phyloP scores from a whole-genome alignment of 257 asterid species.

The Solanum medicagineum region DNA sequence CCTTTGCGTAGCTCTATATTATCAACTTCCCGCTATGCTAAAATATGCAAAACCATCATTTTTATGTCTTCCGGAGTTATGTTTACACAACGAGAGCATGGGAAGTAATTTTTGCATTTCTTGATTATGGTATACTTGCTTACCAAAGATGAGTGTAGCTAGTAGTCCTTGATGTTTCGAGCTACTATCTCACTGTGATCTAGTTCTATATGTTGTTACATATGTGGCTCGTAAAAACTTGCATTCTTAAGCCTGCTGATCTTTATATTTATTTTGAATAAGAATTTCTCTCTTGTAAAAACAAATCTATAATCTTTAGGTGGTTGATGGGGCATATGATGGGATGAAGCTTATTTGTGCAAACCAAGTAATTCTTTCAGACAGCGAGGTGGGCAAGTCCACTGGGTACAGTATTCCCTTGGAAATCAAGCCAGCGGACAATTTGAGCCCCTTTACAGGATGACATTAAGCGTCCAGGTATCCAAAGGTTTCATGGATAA shows the following conservation, averaged over 20 bases:
- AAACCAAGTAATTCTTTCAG: constrained; percentile 80
- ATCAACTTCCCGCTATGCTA: background rate
- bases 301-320: constrained; percentile 27
- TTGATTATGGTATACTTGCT: background rate
- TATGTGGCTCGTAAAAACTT: background rate
- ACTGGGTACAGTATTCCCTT: constrained; percentile 69
- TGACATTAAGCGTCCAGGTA: constrained; percentile 76
- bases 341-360: constrained; percentile 67
- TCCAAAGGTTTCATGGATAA: background rate
- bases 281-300: background rate
- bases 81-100: background rate
- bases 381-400: constrained; percentile 33
- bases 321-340: constrained; percentile 75
- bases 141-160: background rate
- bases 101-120: background rate
- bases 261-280: background rate
- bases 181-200: background rate
- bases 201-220: background rate
- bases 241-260: background rate
- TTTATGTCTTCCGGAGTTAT: background rate
- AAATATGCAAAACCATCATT: background rate
- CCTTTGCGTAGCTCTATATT: background rate
- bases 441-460: constrained; percentile 89
- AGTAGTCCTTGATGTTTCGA: background rate
- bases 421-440: constrained; percentile 94